phyloP scores from a whole-genome alignment of 129 eudicot genomes.

The Saposhnikovia divaricata region DNA sequence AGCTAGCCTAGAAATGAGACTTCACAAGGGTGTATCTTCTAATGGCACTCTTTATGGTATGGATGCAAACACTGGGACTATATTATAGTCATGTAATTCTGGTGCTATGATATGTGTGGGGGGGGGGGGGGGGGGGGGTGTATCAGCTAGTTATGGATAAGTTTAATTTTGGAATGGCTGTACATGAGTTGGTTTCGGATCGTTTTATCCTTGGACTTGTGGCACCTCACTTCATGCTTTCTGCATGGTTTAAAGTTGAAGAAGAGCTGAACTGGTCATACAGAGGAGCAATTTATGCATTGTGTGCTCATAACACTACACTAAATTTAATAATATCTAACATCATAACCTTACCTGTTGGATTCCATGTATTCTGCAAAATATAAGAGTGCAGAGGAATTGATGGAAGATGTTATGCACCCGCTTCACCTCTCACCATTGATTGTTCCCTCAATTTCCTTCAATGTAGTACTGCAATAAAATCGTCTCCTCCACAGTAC shows the following conservation, averaged over 20 bases:
- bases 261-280: neutral
- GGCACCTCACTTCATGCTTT: slow-evolving; percentile 44
- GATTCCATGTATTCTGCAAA: neutral
- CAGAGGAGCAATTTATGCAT: neutral
- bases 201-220: slow-evolving; percentile 34
- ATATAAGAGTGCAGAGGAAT: neutral
- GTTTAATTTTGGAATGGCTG: slow-evolving; percentile 50
- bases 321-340: neutral
- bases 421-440: neutral
- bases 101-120: slow-evolving; percentile 50
- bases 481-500: neutral
- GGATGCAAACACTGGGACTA: slow-evolving; percentile 38
- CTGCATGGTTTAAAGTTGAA: slow-evolving; percentile 20
- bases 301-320: neutral
- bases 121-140: too few relatives aligned
- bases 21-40: slow-evolving; percentile 25
- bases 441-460: slow-evolving; percentile 14
- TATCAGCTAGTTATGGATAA: slow-evolving; percentile 58
- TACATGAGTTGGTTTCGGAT: slow-evolving; percentile 34
- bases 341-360: neutral
- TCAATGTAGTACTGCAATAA: slow-evolving; percentile 12
- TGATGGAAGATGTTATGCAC: neutral
- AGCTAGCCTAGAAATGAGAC: slow-evolving; percentile 40
- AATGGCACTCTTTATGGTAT: slow-evolving; percentile 54
- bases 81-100: slow-evolving; percentile 51